Conservation (phyloP, 176 grass and related monocot genomes). For the Tillandsia leiboldiana region DNA sequence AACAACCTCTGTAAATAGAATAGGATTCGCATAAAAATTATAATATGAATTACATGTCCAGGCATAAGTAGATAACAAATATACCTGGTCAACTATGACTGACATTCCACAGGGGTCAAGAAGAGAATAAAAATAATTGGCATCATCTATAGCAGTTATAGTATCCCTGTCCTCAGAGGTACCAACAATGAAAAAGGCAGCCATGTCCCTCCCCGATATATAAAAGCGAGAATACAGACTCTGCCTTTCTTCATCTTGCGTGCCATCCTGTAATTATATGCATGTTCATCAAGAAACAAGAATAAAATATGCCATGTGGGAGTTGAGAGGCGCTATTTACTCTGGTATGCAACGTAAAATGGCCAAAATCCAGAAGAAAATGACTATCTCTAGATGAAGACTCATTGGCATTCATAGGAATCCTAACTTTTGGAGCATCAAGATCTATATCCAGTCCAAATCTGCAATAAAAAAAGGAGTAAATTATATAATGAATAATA, state of each 20-base stretch:
- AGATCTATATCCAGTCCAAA: slow-evolving; percentile 97
- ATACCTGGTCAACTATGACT: slow-evolving; percentile 89
- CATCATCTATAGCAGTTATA: slow-evolving; percentile 26
- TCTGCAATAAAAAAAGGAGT: slow-evolving; percentile 31
- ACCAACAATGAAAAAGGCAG: slow-evolving; percentile 69
- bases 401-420: slow-evolving; percentile 44
- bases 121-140: slow-evolving; percentile 58
- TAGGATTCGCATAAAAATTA: neutral
- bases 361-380: slow-evolving; percentile 95
- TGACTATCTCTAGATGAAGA: slow-evolving; percentile 31
- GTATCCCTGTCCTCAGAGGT: slow-evolving; percentile 34
- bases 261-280: slow-evolving; percentile 43
- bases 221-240: slow-evolving; percentile 87
- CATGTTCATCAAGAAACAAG: slow-evolving; percentile 16
- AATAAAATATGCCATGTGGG: slow-evolving; percentile 24
- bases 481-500: slow-evolving; percentile 1
- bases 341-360: slow-evolving; percentile 88
- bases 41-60: neutral
- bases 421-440: slow-evolving; percentile 93
- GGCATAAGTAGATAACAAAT: neutral
- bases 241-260: slow-evolving; percentile 53
- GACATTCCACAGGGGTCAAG: slow-evolving; percentile 94
- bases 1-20: too few relatives aligned
- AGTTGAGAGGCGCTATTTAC: slow-evolving; percentile 38
- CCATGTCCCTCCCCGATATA: slow-evolving; percentile 92